Base-by-base conservation (phyloP, 169 alveolate genomes). In the Ichthyophthirius multifiliis region DNA sequence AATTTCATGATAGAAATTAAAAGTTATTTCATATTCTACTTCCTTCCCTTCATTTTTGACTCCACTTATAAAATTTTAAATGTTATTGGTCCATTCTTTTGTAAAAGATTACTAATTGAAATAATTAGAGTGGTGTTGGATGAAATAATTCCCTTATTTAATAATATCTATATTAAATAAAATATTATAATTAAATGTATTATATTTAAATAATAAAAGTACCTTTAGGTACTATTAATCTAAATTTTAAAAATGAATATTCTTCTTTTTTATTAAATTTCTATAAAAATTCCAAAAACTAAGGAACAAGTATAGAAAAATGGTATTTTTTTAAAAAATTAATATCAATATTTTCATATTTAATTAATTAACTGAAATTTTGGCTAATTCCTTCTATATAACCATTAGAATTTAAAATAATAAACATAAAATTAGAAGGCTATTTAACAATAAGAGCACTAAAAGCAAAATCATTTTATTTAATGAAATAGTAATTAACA, bases 371-470 rank as follows among this genome's bases (percentile, higher is more conserved):
- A 5, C 41, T 62, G 30, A 67, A 67, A 13, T 16, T 20, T n/a
- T 67, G 37, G 23, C 39, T 67, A 18, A 67, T 67, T 16, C 77
- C 77, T 67, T 34, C 46, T 35, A 67, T 67, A 37, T 67, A 67
- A 10, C 77, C 77, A 12, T 37, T 18, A 0, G 39, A 37, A 67
- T 67, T 41, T 13, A 67, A 32, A 3, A 67, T 12, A 27, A 67
- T 23, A 9, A 18, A 37, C 39, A 34, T 67, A 16, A n/a, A 27
- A 16, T 37, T 67, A 1, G 39, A 37, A 20, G 43, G 39, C 7
- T 30, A 20, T 18, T 67, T 67, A 15, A 67, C 15, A 39, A 35
- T 16, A 18, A 67, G 45, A 2, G 77, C 43, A n/a, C 62, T 34
- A 20, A 67, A 67, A n/a, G 77, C 77, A 39, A 67, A 67, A 13